Percentiles rank a stretch among this genome's conserved stretches.
These are phyloP conservation scores for Cercospora sojina DNA, from an alignment of 2,329 filamentous ascomycete species.

Conservation along the genomic window DNA sequence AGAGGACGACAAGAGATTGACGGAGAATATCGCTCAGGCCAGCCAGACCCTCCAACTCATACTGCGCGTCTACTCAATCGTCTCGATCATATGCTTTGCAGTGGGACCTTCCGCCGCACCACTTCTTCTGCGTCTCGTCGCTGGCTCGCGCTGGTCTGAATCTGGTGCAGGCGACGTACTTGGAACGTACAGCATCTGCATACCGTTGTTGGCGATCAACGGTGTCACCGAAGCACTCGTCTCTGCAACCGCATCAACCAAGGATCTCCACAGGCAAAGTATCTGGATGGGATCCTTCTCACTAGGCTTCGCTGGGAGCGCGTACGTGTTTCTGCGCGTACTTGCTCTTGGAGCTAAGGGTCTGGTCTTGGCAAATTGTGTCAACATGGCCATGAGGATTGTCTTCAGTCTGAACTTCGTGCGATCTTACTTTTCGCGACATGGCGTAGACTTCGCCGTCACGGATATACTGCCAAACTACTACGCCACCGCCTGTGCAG, in stretches of 20 bases:
- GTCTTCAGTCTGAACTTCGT: slow-evolving; percentile 78
- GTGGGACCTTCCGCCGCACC: slow-evolving; percentile 76
- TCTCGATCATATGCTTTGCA: slow-evolving; percentile 66
- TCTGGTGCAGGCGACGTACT: slow-evolving; percentile 73
- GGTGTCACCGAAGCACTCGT: slow-evolving; percentile 92
- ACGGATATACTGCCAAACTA: slow-evolving; percentile 35
- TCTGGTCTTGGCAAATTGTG: slow-evolving; percentile 78
- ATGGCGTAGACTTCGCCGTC: slow-evolving; percentile 39
- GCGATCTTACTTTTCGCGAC: slow-evolving; percentile 56
- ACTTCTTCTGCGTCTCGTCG: slow-evolving; percentile 69
- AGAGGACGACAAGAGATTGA: not conserved
- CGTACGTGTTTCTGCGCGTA: slow-evolving; percentile 71
- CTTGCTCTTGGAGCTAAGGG: slow-evolving; percentile 72
- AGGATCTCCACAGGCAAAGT: slow-evolving; percentile 74
- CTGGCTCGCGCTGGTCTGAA: slow-evolving; percentile 72
- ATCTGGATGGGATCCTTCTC: slow-evolving; percentile 84
- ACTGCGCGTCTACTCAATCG: slow-evolving; percentile 69
- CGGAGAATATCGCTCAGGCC: slow-evolving; percentile 40
- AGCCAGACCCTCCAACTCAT: slow-evolving; percentile 60
- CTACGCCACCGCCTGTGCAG: slow-evolving; percentile 40
- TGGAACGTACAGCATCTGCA: slow-evolving; percentile 83
- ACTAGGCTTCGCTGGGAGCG: slow-evolving; percentile 68
- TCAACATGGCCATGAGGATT: slow-evolving; percentile 87
- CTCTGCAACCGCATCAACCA: slow-evolving; percentile 74
- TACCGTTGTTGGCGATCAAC: slow-evolving; percentile 88